Percentiles rank a stretch among this genome's conserved stretches.
These are phyloP conservation scores for Dactylellina leptospora DNA, from an alignment of 2,329 filamentous ascomycete species.

Conservation along the genomic window DNA sequence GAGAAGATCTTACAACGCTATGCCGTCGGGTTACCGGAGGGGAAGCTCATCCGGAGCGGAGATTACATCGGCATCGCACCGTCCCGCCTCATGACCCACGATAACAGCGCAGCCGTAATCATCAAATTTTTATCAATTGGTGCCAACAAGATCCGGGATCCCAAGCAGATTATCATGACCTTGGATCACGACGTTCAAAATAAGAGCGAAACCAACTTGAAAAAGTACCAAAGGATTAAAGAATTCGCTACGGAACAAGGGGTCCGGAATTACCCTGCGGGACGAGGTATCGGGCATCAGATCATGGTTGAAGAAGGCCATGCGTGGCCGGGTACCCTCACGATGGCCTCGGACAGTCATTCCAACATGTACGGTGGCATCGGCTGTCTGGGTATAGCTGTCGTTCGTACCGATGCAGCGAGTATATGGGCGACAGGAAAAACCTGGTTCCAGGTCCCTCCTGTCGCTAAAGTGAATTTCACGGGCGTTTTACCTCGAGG, in stretches of 20 bases:
- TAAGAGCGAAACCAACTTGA: slow-evolving; percentile 77
- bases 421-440: slow-evolving; percentile 82
- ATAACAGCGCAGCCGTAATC: slow-evolving; percentile 80
- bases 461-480: slow-evolving; percentile 80
- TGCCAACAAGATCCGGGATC: slow-evolving; percentile 75
- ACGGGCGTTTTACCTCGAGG: slow-evolving; percentile 78
- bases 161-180: slow-evolving; percentile 79
- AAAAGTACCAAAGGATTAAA: slow-evolving; percentile 84
- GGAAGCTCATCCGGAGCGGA: slow-evolving; percentile 78
- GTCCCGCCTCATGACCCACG: slow-evolving; percentile 81
- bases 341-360: slow-evolving; percentile 81
- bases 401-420: slow-evolving; percentile 88
- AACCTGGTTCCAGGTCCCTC: slow-evolving; percentile 91
- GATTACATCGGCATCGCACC: slow-evolving; percentile 78
- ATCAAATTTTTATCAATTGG: slow-evolving; percentile 85
- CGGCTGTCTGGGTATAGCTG: slow-evolving; percentile 77
- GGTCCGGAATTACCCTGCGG: slow-evolving; percentile 78
- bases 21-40: slow-evolving; percentile 76
- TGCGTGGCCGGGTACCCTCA: slow-evolving; percentile 84
- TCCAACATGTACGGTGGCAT: slow-evolving; percentile 85
- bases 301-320: slow-evolving; percentile 87
- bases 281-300: slow-evolving; percentile 86
- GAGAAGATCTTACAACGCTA: slow-evolving; percentile 92
- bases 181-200: slow-evolving; percentile 92
- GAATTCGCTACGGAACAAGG: slow-evolving; percentile 81